Conservation (phyloP, 495 filamentous ascomycete genomes). For the Neurospora tetraspora region DNA sequence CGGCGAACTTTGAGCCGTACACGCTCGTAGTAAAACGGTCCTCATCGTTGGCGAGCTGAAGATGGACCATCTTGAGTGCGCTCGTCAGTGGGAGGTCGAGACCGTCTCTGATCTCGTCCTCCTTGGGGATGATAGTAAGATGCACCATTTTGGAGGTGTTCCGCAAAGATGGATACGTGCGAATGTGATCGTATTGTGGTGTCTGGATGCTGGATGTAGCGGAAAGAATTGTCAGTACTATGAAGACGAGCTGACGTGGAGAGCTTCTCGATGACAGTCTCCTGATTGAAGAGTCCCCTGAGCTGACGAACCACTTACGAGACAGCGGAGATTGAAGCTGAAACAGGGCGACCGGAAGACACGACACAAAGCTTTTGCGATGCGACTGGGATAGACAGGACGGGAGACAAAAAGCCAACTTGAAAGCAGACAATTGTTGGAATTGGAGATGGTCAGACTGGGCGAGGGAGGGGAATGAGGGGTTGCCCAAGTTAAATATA, state of each 20-base stretch:
- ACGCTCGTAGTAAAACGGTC: conserved; percentile 64
- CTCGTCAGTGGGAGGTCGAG: conserved; percentile 13
- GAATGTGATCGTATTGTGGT: not conserved
- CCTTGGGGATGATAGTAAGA: conserved; percentile 45
- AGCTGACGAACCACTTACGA: not conserved
- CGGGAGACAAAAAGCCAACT: not conserved
- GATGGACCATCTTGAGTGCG: conserved; percentile 37
- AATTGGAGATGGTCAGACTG: not conserved
- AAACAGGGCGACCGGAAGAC: not conserved
- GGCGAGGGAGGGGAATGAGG: not conserved
- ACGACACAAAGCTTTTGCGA: not conserved
- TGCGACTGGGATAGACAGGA: not conserved
- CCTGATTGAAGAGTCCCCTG: no score
- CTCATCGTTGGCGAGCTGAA: conserved; percentile 40
- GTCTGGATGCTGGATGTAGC: not conserved
- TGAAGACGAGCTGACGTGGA: conserved; percentile 1
- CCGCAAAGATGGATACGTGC: not conserved
- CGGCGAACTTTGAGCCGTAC: conserved; percentile 75
- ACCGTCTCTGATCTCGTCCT: conserved; percentile 32
- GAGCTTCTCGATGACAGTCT: conserved; percentile 7
- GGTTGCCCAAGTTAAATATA: not conserved
- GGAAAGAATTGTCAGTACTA: not conserved
- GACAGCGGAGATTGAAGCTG: not conserved
- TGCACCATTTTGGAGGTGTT: conserved; percentile 53
- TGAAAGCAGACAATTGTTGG: not conserved